Evolutionary conservation across 2,329 filamentous ascomycete genomes (phyloP).

Genomic region (Paecilomyces fulvus): DNA sequence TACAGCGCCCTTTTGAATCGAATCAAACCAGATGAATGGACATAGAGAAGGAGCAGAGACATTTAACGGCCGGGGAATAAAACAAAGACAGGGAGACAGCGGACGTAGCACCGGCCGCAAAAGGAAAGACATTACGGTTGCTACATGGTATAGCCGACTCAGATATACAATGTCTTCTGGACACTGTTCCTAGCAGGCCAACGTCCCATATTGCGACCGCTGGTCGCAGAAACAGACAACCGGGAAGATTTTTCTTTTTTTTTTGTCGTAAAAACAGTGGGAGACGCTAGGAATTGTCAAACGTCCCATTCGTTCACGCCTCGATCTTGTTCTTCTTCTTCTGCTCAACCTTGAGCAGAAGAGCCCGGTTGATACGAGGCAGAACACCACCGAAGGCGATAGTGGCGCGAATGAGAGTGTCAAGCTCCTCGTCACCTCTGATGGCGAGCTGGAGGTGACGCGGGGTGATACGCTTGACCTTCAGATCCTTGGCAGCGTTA

Average conservation of each 20-base stretch:
- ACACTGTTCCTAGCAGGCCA: background rate
- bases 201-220: background rate
- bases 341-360: slow-evolving; percentile 92
- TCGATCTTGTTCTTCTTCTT: slow-evolving; percentile 75
- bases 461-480: slow-evolving; percentile 98
- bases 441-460: slow-evolving; percentile 97
- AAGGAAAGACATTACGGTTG: background rate
- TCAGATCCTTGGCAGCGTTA: slow-evolving; percentile 98
- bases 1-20: slow-evolving; percentile 30
- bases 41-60: slow-evolving; percentile 1
- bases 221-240: background rate
- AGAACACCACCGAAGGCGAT: slow-evolving; percentile 98
- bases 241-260: background rate
- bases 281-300: background rate
- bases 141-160: background rate
- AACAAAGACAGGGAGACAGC: background rate
- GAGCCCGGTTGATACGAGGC: slow-evolving; percentile 95
- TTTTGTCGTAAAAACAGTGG: background rate
- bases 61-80: background rate
- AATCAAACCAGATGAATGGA: slow-evolving; percentile 16
- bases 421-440: slow-evolving; percentile 94
- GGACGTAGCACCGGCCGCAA: background rate
- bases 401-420: slow-evolving; percentile 93
- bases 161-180: background rate
- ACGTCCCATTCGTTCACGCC: slow-evolving; percentile 20